Evolutionary conservation across 495 filamentous ascomycete genomes (phyloP), one percentile per base, ranked within the genome.

Genomic region (Cryomyces minteri): DNA sequence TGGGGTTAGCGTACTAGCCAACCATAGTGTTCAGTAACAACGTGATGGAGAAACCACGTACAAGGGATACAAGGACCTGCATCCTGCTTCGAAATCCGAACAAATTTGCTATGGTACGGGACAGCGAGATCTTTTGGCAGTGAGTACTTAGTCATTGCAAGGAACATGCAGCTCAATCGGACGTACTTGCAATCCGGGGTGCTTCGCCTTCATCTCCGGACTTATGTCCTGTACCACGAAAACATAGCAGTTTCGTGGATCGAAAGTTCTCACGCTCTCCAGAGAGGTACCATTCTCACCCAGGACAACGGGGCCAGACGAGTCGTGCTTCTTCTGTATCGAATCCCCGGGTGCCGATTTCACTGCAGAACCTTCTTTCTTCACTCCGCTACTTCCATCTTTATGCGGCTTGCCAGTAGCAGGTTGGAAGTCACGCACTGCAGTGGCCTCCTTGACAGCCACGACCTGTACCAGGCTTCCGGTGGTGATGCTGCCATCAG

Each of bases 1-100:
- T 11, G 28, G 31, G 48, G 5, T 12, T 36, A 4, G 47, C 30
- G 4, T 38, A 25, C 18, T 25, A 1, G 18, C 2, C 18, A 25
- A 25, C 18, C 18, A 1, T 1, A 2, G 32, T 6, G 52, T 18
- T 39, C 39, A 50, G 2, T 52, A 34, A 8, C 37, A 31, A 31
- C 34, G 46, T 5, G 46, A 6, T 5, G 31, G 32, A 28, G 44
- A 12, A 28, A 12, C n/a, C 41, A 40, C 58, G 45, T 51, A 84
- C 80, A 31, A 73, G 74, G 2, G 82, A 78, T 4, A 96, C 64
- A n/a, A 81, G 55, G n/a, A 93, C 81, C 39, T 76, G 73, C 29
- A 72, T 73, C 38, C 84, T 67, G 52, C 80, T 83, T 49, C 75
- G 83, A 61, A 93, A 80, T 18, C 82, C 81, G 58, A 93, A 94